Percentiles rank a stretch among this genome's conserved stretches.
Evolutionary conservation across 2,329 filamentous ascomycete species (phyloP).

Genomic region (Coniochaeta sp.): DNA sequence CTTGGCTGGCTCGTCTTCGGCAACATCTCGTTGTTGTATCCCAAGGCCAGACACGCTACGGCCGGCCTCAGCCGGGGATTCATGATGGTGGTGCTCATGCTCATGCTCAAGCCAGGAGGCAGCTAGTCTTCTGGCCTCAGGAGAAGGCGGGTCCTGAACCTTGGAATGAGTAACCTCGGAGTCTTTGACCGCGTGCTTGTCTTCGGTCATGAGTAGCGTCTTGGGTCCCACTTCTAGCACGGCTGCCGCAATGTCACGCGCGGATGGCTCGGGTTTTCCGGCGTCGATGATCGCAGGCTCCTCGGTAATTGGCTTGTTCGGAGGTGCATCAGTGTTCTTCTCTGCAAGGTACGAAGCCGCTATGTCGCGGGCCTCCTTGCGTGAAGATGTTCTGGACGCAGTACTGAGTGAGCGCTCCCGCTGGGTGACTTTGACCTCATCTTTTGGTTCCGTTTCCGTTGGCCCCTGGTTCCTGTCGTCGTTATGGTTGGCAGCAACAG

Average conservation of each 20-base stretch:
- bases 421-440: not conserved
- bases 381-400: not conserved
- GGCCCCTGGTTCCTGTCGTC: not conserved
- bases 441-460: not conserved
- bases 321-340: not conserved
- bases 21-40: not conserved
- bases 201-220: not conserved
- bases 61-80: not conserved
- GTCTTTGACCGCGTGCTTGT: slow-evolving; percentile 1
- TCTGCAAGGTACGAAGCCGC: slow-evolving; percentile 10
- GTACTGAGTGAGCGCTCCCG: not conserved
- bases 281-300: not conserved
- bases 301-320: not conserved
- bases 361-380: slow-evolving; percentile 12
- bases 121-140: slow-evolving; percentile 1
- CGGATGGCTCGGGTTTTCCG: slow-evolving; percentile 8
- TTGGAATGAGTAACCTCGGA: not conserved
- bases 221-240: slow-evolving; percentile 9
- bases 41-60: not conserved
- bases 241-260: slow-evolving; percentile 16
- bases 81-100: not conserved
- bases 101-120: slow-evolving; percentile 5
- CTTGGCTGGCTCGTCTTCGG: not conserved
- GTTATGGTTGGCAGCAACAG: slow-evolving; percentile 11
- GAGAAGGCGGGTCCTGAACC: not conserved